These are phyloP conservation scores for Dovyalis caffra DNA, from an alignment of 345 rosid species.

Conservation along the genomic window DNA sequence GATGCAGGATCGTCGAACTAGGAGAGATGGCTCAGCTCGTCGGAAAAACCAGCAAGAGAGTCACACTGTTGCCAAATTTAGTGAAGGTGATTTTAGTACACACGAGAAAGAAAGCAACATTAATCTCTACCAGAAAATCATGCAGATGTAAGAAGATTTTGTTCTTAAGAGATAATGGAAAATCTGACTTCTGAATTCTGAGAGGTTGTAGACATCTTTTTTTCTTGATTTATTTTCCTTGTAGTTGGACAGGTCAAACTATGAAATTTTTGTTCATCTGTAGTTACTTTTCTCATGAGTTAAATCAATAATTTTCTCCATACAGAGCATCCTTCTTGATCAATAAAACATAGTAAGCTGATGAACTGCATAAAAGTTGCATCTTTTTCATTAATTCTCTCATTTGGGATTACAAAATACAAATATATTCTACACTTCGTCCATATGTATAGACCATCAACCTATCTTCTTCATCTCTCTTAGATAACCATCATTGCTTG, in stretches of 20 bases:
- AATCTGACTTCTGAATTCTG: not conserved
- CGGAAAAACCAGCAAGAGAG: slow-evolving; percentile 11
- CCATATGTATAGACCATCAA: not conserved
- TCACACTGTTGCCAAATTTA: slow-evolving; percentile 1
- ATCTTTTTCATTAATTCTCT: not conserved
- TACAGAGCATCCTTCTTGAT: not conserved
- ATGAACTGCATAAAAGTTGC: not conserved
- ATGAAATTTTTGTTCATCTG: not conserved
- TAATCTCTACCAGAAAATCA: slow-evolving; percentile 25
- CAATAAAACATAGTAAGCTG: not conserved
- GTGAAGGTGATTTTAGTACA: not conserved
- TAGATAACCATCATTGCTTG: not conserved
- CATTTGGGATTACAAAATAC: not conserved
- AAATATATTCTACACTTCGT: not conserved
- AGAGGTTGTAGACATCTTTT: not conserved
- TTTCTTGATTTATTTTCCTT: not conserved
- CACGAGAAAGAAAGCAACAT: slow-evolving; percentile 11
- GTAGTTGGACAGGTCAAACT: not conserved
- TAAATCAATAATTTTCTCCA: not conserved
- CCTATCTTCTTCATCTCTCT: not conserved
- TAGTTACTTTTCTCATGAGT: not conserved
- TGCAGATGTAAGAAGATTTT: not conserved
- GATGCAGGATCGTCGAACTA: slow-evolving; percentile 30
- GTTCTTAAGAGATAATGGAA: not conserved
- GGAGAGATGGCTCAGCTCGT: slow-evolving; percentile 19